Base-by-base conservation (phyloP, 345 rosid species). In the Brassica incana region DNA sequence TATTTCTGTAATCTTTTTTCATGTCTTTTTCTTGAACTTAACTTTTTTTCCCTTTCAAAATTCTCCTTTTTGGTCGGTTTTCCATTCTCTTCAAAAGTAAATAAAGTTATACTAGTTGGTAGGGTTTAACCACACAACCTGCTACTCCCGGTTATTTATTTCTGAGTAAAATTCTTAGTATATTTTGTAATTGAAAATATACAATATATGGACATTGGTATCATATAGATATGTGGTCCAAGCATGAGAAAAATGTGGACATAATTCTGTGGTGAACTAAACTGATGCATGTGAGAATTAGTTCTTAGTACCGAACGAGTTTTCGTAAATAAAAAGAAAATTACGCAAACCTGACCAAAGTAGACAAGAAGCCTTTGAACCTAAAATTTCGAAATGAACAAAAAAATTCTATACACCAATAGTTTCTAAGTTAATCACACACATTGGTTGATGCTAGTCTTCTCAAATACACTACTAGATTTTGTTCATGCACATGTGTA, bases 41-140 rank as follows among this genome's bases (percentile, higher is more conserved):
- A 12, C n/a, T 43, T 61, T 18, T 16, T 59, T n/a, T 3, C 64
- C 23, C 35, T 65, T 16, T 71, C 33, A 35, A 64, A 65, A 52
- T 18, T 72, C 36, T 30, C 45, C 48, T 72, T 78, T 73, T 66
- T 67, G 73, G 77, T 59, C 77, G 69, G 73, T 66, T 27, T 29
- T 72, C 23, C 18, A 11, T 72, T 78, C 58, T 65, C 58, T 35
- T 77, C 29, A 32, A 59, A 72, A 59, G 67, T 72, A 50, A 50
- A 29, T 10, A 60, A 23, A 60, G 33, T 35, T 63, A 2, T 63
- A 48, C 16, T 52, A n/a, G 71, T 77, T 35, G 71, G 59, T 36
- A 32, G 70, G 59, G 81, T 18, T 71, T 63, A n/a, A 70, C 30
- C 23, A 45, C 8, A 52, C 33, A 4, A 76, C 67, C 65, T 75